Percentiles rank a stretch among this genome's conserved stretches.
Evolutionary conservation across 371 early-diverging fungal genomes (phyloP).

Genomic region (Coemansia sp.): DNA sequence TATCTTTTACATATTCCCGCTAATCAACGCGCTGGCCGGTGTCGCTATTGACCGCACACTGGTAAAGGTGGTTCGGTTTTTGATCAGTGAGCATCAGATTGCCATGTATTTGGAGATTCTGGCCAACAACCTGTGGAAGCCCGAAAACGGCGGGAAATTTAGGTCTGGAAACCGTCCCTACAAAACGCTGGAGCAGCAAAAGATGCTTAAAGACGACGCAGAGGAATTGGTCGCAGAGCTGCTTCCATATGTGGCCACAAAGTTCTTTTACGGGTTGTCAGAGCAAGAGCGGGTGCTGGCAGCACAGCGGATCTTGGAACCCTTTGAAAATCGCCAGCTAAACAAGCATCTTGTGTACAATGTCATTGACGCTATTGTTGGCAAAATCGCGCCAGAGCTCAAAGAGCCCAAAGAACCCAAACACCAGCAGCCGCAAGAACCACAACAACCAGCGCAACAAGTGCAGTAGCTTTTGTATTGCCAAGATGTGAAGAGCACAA

Average conservation of each 20-base stretch:
- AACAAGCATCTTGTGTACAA: conserved; percentile 52
- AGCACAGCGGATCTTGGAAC: conserved; percentile 46
- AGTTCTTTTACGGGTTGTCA: conserved; percentile 44
- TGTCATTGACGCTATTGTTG: conserved; percentile 47
- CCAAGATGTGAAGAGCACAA: too few relatives aligned
- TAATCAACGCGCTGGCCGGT: conserved; percentile 49
- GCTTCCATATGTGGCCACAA: conserved; percentile 40
- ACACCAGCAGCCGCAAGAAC: background rate
- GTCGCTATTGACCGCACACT: conserved; percentile 46
- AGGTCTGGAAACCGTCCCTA: conserved; percentile 28
- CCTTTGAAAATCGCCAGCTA: conserved; percentile 51
- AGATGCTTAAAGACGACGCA: conserved; percentile 37
- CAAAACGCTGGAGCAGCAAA: conserved; percentile 49
- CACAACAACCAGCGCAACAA: conserved; percentile 9
- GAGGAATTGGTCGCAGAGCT: conserved; percentile 48
- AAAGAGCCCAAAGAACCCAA: conserved; percentile 7
- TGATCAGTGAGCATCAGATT: conserved; percentile 44
- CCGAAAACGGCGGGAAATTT: conserved; percentile 43
- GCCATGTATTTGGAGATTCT: conserved; percentile 25
- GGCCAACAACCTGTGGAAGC: conserved; percentile 33
- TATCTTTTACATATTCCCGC: conserved; percentile 50
- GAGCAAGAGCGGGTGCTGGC: conserved; percentile 43
- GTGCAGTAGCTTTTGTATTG: background rate
- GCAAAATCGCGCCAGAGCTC: conserved; percentile 50
- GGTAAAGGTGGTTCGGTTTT: conserved; percentile 38